These are phyloP conservation scores for Claviceps sorghi DNA, from an alignment of 2,329 filamentous ascomycete genomes.

Conservation along the genomic window DNA sequence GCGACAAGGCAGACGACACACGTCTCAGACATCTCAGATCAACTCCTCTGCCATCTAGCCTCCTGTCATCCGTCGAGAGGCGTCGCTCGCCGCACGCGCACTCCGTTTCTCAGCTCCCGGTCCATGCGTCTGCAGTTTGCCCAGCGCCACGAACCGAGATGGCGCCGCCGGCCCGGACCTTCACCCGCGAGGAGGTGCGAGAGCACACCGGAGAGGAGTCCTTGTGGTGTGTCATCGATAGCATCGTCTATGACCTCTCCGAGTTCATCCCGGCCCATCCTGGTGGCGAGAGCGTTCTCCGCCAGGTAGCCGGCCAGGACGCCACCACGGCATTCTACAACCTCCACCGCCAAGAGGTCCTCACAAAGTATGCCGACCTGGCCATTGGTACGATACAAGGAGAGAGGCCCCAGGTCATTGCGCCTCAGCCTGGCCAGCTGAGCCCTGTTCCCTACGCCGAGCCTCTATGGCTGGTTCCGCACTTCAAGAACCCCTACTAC, in stretches of 20 bases:
- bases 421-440: slow-evolving; percentile 54
- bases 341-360: slow-evolving; percentile 79
- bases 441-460: slow-evolving; percentile 72
- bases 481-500: slow-evolving; percentile 70
- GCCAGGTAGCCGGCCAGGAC: slow-evolving; percentile 68
- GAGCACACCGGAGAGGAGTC: slow-evolving; percentile 63
- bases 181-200: slow-evolving; percentile 51
- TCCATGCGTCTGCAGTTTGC: neutral
- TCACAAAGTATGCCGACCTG: slow-evolving; percentile 61
- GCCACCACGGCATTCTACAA: slow-evolving; percentile 81
- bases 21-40: too few species aligned
- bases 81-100: neutral
- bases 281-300: slow-evolving; percentile 64
- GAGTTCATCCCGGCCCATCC: slow-evolving; percentile 80
- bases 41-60: too few species aligned
- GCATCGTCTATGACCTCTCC: slow-evolving; percentile 72
- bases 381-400: slow-evolving; percentile 61
- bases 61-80: neutral
- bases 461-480: slow-evolving; percentile 64
- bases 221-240: slow-evolving; percentile 74
- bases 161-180: slow-evolving; percentile 31
- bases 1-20: too few species aligned
- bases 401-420: slow-evolving; percentile 61
- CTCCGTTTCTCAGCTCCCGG: neutral
- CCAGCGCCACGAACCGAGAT: slow-evolving; percentile 11